These are phyloP conservation scores for Castanea mollissima DNA, from an alignment of 306 rosid species.

Conservation along the genomic window DNA sequence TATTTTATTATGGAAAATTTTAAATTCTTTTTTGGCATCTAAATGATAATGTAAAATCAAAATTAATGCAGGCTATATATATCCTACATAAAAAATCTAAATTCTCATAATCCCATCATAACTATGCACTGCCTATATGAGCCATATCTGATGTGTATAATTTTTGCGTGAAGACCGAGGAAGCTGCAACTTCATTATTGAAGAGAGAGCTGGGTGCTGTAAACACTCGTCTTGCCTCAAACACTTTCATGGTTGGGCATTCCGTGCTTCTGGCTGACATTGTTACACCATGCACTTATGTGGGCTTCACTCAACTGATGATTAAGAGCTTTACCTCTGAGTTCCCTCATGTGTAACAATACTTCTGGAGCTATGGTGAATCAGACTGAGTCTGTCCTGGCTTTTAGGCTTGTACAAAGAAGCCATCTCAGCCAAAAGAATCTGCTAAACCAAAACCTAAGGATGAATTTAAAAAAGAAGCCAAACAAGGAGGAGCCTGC, in stretches of 20 bases:
- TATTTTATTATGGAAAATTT: not conserved
- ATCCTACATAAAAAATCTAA: too few relatives aligned
- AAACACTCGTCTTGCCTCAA: conserved; percentile 64
- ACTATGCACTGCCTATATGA: too few relatives aligned
- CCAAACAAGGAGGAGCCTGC: conserved; percentile 41
- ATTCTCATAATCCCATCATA: too few relatives aligned
- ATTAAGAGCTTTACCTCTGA: conserved; percentile 75
- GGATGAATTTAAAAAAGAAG: conserved; percentile 67
- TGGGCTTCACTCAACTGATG: conserved; percentile 36
- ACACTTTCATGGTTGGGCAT: conserved; percentile 77
- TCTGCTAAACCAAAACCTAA: conserved; percentile 54
- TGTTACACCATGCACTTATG: conserved; percentile 42
- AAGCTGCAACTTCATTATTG: conserved; percentile 52
- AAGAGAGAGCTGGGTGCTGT: conserved; percentile 73
- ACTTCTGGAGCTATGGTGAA: conserved; percentile 87
- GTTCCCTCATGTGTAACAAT: conserved; percentile 69
- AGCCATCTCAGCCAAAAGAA: conserved; percentile 57
- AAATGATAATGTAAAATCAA: too few relatives aligned
- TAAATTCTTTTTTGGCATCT: too few relatives aligned
- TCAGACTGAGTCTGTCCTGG: conserved; percentile 58
- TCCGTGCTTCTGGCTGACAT: conserved; percentile 80
- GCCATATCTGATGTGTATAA: not conserved
- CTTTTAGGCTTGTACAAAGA: conserved; percentile 29
- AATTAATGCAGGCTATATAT: too few relatives aligned
- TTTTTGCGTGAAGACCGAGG: conserved; percentile 58